Evolutionary conservation across 2,329 filamentous ascomycete genomes (phyloP).

Genomic region (Mariannaea sp.): DNA sequence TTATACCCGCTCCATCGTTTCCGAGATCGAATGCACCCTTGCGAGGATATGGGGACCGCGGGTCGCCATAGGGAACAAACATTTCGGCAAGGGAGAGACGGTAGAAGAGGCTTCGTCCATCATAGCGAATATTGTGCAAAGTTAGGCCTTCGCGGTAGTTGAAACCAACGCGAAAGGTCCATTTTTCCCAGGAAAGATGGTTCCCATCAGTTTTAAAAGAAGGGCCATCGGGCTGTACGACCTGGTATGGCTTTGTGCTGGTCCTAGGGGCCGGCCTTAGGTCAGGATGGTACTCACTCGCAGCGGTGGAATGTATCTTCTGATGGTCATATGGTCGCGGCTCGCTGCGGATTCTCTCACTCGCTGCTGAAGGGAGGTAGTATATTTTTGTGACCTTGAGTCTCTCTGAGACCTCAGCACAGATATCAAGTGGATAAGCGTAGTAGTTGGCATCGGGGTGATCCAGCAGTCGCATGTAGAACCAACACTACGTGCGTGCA

Average conservation of each 20-base stretch:
- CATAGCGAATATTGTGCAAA: constrained; percentile 70
- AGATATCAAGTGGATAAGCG: constrained; percentile 58
- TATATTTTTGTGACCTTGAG: constrained; percentile 53
- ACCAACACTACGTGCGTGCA: constrained; percentile 30
- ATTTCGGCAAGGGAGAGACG: constrained; percentile 69
- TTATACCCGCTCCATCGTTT: constrained; percentile 66
- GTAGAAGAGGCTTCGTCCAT: constrained; percentile 67
- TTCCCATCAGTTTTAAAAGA: constrained; percentile 51
- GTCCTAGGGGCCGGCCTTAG: constrained; percentile 32
- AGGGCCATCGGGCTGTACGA: constrained; percentile 40
- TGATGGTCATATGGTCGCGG: constrained; percentile 46
- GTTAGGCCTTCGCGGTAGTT: constrained; percentile 71
- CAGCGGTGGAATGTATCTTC: constrained; percentile 44
- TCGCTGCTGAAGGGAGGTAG: constrained; percentile 44
- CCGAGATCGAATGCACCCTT: constrained; percentile 75
- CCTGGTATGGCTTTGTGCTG: constrained; percentile 40
- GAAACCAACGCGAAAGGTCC: constrained; percentile 70
- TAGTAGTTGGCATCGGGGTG: constrained; percentile 59
- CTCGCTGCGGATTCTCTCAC: constrained; percentile 42
- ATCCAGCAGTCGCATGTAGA: constrained; percentile 40
- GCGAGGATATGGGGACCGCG: constrained; percentile 57
- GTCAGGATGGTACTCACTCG: constrained; percentile 51
- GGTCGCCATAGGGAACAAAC: constrained; percentile 66
- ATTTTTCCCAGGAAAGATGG: constrained; percentile 62
- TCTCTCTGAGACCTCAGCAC: constrained; percentile 53